Conservation (phyloP, 768 basidiomycete genomes). For the Ramaria rubella region DNA sequence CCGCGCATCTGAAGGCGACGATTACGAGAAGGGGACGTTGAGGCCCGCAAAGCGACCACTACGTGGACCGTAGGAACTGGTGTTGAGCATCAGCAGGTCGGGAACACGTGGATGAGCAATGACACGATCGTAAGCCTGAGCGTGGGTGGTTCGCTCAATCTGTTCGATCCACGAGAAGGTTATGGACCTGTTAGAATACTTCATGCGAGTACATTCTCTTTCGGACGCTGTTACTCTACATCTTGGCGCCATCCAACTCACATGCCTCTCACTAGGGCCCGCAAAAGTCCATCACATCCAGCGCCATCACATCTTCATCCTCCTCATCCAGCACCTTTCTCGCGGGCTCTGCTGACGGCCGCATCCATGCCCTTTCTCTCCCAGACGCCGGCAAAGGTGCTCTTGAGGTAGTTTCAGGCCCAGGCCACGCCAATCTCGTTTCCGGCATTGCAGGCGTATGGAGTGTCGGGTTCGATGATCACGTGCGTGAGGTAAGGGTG, state of each 20-base stretch:
- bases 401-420: slow-evolving; percentile 47
- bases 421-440: slow-evolving; percentile 66
- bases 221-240: neutral
- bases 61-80: slow-evolving; percentile 71
- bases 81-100: slow-evolving; percentile 79
- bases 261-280: slow-evolving; percentile 49
- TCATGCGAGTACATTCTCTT: slow-evolving; percentile 37
- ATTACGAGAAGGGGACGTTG: slow-evolving; percentile 63
- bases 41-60: slow-evolving; percentile 55
- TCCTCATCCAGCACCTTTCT: slow-evolving; percentile 56
- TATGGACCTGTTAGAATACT: slow-evolving; percentile 56
- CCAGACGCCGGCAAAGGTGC: slow-evolving; percentile 34
- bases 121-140: slow-evolving; percentile 77
- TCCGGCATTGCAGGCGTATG: slow-evolving; percentile 55
- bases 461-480: slow-evolving; percentile 79
- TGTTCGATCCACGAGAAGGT: slow-evolving; percentile 70
- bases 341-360: slow-evolving; percentile 75
- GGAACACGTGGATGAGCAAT: slow-evolving; percentile 74
- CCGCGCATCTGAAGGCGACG: neutral
- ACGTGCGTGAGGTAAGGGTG: slow-evolving; percentile 51
- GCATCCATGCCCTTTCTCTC: slow-evolving; percentile 50
- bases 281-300: slow-evolving; percentile 72
- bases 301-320: slow-evolving; percentile 28
- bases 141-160: slow-evolving; percentile 70
- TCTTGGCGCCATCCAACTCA: neutral